Evolutionary conservation across 805 yeast species (phyloP).

Genomic region (Candida multigemmis): DNA sequence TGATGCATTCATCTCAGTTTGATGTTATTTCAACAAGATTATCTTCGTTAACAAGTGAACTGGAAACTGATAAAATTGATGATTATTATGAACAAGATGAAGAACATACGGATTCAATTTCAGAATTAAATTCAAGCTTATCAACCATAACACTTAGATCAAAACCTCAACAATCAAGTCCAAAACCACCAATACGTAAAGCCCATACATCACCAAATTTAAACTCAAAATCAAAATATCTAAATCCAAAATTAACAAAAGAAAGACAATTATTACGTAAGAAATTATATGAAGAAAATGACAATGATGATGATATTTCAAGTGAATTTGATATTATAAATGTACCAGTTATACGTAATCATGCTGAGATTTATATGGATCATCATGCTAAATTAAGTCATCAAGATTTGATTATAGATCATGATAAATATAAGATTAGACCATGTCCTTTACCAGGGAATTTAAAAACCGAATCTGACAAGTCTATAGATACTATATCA

Average conservation of each 20-base stretch:
- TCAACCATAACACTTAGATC: constrained; percentile 8
- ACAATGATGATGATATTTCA: constrained; percentile 29
- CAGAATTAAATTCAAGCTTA: constrained; percentile 5
- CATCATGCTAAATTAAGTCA: constrained; percentile 3
- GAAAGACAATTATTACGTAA: constrained; percentile 27
- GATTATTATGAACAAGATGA: constrained; percentile 1
- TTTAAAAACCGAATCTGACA: constrained; percentile 8
- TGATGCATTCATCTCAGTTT: constrained; percentile 22
- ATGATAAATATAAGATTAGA: constrained; percentile 14
- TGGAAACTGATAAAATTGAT: constrained; percentile 1
- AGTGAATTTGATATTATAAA: constrained; percentile 34
- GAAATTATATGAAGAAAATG: constrained; percentile 31
- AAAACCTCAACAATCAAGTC: too few relatives aligned
- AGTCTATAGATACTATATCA: constrained; percentile 3
- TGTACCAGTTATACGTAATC: constrained; percentile 31
- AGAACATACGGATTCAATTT: constrained; percentile 4
- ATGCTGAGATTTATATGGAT: constrained; percentile 20
- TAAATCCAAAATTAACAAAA: constrained; percentile 27
- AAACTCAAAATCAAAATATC: constrained; percentile 18
- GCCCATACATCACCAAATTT: not conserved
- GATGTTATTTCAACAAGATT: constrained; percentile 21
- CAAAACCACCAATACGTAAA: not conserved
- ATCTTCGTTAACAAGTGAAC: constrained; percentile 25
- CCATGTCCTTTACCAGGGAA: constrained; percentile 25
- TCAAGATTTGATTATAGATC: constrained; percentile 8